Conservation (phyloP, 192 early-diverging fungal genomes). For the Coemansia sp. region DNA sequence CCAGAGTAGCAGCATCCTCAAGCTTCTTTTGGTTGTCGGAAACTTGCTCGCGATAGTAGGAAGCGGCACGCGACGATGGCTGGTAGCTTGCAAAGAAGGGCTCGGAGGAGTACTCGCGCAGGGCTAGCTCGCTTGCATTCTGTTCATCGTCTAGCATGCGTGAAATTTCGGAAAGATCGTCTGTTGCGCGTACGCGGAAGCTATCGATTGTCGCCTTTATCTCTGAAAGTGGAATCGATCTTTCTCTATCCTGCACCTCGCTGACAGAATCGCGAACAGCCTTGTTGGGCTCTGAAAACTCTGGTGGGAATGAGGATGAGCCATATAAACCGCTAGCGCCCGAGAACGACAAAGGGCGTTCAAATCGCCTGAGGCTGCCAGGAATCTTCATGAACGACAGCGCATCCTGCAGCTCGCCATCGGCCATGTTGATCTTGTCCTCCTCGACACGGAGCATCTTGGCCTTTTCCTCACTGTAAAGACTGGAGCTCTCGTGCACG, state of each 20-base stretch:
- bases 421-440: slow-evolving; percentile 75
- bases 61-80: slow-evolving; percentile 72
- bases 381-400: slow-evolving; percentile 90
- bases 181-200: slow-evolving; percentile 63
- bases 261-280: slow-evolving; percentile 66
- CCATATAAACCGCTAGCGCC: slow-evolving; percentile 24
- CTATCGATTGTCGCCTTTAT: slow-evolving; percentile 65
- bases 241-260: slow-evolving; percentile 63
- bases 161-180: slow-evolving; percentile 65
- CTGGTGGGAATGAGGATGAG: slow-evolving; percentile 37
- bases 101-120: slow-evolving; percentile 76
- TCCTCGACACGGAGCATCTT: slow-evolving; percentile 83
- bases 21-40: slow-evolving; percentile 71
- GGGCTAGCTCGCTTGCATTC: slow-evolving; percentile 73
- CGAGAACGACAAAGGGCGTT: slow-evolving; percentile 52
- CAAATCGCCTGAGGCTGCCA: slow-evolving; percentile 73
- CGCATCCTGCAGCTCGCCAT: slow-evolving; percentile 79
- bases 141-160: slow-evolving; percentile 84
- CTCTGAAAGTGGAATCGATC: slow-evolving; percentile 55
- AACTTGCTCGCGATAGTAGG: slow-evolving; percentile 76
- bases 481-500: slow-evolving; percentile 89
- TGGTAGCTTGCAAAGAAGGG: slow-evolving; percentile 74
- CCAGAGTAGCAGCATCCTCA: slow-evolving; percentile 73
- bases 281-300: slow-evolving; percentile 58
- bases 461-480: slow-evolving; percentile 97